Evolutionary conservation across 441 rosid species (phyloP), one percentile per base, ranked within the genome.

Genomic region (Pelargonium myrrhifolium): DNA sequence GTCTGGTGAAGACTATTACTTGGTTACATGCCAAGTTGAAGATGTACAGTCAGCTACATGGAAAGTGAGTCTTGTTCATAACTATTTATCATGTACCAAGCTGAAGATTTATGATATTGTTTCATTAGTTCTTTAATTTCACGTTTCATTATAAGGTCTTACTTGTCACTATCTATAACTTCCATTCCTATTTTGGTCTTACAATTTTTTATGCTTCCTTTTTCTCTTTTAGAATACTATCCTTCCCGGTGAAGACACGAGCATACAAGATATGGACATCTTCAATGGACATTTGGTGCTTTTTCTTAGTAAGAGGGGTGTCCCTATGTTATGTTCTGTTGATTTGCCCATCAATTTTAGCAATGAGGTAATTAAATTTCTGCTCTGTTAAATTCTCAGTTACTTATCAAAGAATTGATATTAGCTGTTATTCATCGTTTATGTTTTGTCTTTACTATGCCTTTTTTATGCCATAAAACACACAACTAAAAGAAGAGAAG

Each of bases 241-340:
- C 71, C 73, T 73, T 70, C 92, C 98, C 6, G 75, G 86, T 65
- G 79, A 84, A 74, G 86, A 84, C 72, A 76, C 81, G 69, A 75
- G 76, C 68, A 74, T 93, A 68, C 90, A 88, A 74, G 98, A 93
- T 76, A 87, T 90, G 89, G 98, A 93, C 72, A 83, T 93, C 70
- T 90, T 87, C 68, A 66, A 72, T 73, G 89, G 87, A 67, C 86
- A 90, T 72, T 22, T 93, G 70, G 98, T 93, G 79, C 82, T 93
- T 74, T 82, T 66, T 65, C 77, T 89, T 62, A 81, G 65, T 69
- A 86, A 82, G 81, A 78, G 77, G 58, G 90, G 89, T 47, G 65
- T 64, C 11, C 87, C 89, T 18, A 74, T 80, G 84, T 10, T 85
- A 24, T 93, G 96, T 74, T 90, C 97, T 42, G 76, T 93, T 65